Evolutionary conservation across 2,329 filamentous ascomycete species (phyloP).

Genomic region (Tolypocladium nubicola): DNA sequence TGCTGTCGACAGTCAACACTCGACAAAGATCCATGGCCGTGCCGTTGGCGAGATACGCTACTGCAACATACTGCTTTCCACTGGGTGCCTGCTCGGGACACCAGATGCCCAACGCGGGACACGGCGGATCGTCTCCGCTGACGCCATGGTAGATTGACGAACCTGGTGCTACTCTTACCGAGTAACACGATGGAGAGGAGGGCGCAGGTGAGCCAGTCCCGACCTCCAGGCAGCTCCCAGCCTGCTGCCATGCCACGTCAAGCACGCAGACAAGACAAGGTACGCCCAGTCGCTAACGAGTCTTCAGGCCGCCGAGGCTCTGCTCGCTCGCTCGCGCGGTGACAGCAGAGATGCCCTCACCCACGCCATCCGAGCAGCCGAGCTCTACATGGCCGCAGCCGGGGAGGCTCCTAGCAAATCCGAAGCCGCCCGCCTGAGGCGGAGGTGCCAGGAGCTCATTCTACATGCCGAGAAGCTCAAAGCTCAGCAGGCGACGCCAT

Average conservation of each 20-base stretch:
- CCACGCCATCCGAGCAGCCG: constrained; percentile 65
- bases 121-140: not conserved
- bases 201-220: not conserved
- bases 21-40: not conserved
- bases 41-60: not conserved
- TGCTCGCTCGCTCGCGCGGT: constrained; percentile 22
- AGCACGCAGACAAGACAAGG: not conserved
- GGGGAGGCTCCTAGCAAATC: constrained; percentile 45
- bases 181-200: not conserved
- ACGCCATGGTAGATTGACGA: not conserved
- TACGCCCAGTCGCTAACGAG: not conserved
- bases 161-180: not conserved
- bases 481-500: constrained; percentile 6
- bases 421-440: constrained; percentile 56
- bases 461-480: constrained; percentile 70
- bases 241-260: not conserved
- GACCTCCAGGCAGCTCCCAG: not conserved
- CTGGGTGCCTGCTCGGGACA: not conserved
- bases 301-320: constrained; percentile 25
- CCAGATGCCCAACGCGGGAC: not conserved
- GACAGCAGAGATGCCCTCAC: constrained; percentile 49
- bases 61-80: not conserved
- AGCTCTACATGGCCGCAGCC: constrained; percentile 72
- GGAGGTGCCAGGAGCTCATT: constrained; percentile 61
- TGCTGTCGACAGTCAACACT: not conserved